Conservation (phyloP, 371 early-diverging fungal genomes). For the Capillidium rhysosporum region DNA sequence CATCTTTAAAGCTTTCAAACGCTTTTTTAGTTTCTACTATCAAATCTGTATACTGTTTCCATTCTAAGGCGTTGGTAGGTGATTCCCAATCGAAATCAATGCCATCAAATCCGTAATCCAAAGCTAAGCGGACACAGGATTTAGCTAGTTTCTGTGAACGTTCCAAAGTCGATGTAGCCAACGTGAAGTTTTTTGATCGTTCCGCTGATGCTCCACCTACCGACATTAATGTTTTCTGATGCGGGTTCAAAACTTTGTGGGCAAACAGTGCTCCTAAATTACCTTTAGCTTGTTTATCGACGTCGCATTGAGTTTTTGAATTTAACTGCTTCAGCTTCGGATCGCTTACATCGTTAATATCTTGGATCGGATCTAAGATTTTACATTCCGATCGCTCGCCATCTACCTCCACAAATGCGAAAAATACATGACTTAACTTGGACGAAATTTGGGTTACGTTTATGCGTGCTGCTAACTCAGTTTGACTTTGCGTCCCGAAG, state of each 20-base stretch:
- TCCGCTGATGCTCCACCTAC: not conserved
- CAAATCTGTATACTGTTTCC: not conserved
- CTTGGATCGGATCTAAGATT: not conserved
- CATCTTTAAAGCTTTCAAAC: not conserved
- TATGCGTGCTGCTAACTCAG: not conserved
- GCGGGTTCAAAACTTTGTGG: not conserved
- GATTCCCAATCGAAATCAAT: constrained; percentile 5
- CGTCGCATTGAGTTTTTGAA: not conserved
- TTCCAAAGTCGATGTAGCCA: not conserved
- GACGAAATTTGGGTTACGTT: not conserved
- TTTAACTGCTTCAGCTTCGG: not conserved
- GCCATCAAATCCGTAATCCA: constrained; percentile 3
- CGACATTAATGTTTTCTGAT: not conserved
- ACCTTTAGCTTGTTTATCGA: not conserved
- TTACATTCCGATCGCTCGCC: not conserved
- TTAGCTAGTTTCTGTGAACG: not conserved
- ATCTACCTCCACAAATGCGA: not conserved
- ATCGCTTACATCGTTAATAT: not conserved
- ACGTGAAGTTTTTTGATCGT: not conserved
- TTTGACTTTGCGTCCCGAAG: not conserved
- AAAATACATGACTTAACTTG: not conserved
- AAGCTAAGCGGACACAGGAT: not conserved
- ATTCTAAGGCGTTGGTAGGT: not conserved
- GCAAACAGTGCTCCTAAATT: not conserved
- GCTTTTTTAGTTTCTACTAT: not conserved